Evolutionary conservation across 2,329 filamentous ascomycete species (phyloP), one percentile per base, ranked within the genome.

Genomic region (Raffaelea ambrosiae): DNA sequence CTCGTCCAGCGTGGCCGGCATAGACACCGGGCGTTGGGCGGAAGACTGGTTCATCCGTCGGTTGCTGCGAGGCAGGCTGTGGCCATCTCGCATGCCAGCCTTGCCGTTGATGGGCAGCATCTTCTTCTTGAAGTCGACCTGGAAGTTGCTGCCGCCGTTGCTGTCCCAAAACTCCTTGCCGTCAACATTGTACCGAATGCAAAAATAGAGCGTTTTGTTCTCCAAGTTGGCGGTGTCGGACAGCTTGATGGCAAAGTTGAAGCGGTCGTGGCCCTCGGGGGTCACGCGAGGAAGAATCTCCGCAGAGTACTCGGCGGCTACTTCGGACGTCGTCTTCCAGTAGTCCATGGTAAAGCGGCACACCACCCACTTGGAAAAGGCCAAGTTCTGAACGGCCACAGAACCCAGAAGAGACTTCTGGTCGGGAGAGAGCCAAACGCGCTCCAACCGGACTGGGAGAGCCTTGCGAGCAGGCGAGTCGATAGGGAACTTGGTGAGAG

Each of bases 261-360:
- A 98, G 36, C 88, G 81, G 63, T 98, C 93, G 57, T 84, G 84
- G 43, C 84, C 81, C 20, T 78, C 69, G 3, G 70, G 71, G 5
- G 66, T 66, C 39, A 84, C 79, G 55, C 79, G 79, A 23, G 80
- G 79, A 40, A 81, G 79, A 41, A 91, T 77, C 66, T 93, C 86
- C 52, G 86, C 79, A 62, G 83, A 84, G 69, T 80, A 98, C 58
- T 96, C 89, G n/a, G 88, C 91, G 35, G 77, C 76, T 2, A 97
- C 86, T 63, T 98, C 93, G 1, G 93, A 98, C 0, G 90, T 94
- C 0, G 93, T 98, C 74, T 95, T 95, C 93, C 93, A 98, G 68
- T 95, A 93, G 65, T 98, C 93, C 42, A 96, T 77, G 0, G 93
- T 98, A 65, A 98, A 98, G 44, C 93, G 82, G 63, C 88, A 91